Evolutionary conservation across 208 protist genomes (phyloP), one percentile per base, ranked within the genome.

Genomic region (Crithidia thermophila): DNA sequence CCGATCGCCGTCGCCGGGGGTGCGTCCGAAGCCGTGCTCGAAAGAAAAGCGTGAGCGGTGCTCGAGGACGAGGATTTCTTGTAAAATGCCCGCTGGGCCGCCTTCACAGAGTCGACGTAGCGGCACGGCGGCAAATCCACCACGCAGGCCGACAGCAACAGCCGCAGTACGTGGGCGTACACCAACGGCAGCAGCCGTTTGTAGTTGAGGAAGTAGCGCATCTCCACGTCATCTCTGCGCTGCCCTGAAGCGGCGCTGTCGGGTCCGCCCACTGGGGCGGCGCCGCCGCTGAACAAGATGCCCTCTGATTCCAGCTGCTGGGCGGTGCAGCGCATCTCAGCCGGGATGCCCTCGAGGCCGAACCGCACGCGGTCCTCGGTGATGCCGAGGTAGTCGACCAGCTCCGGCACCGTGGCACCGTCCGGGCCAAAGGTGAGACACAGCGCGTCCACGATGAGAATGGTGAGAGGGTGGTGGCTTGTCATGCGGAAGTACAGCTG

Each of bases 401-500:
- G 77, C 63, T 96, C 85, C 31, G 51, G 45, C 43, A 87, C 67
- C 9, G 86, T 90, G 23, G 79, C 91, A 18, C 91, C 91, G 21
- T 77, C 58, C 1, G 81, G 67, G n/a, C 77, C 81, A 39, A 94
- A 96, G 16, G 84, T 84, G 20, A 93, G 53, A 30, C 75, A 85
- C 52, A 96, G 65, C 39, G 88, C 77, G 59, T 96, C 91, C 20
- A 79, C 86, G 0, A 93, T 75, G 10, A 89, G 63, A 25, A 93
- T 72, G 3, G 86, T 84, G 52, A 93, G 28, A 9, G 82, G 65
- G 39, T 52, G 71, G 63, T 85, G 86, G 63, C 83, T 62, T 11
- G 67, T 81, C 65, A 96, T 76, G 18, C 91, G 81, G 60, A 96
- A 85, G 73, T 96, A 96, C 28, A 96, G 75, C 72, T 91, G 91